Percentiles rank a stretch among this genome's conserved stretches.
These are phyloP conservation scores for Aegilops speltoides DNA, from an alignment of 176 grass and related monocot species.

Conservation along the genomic window DNA sequence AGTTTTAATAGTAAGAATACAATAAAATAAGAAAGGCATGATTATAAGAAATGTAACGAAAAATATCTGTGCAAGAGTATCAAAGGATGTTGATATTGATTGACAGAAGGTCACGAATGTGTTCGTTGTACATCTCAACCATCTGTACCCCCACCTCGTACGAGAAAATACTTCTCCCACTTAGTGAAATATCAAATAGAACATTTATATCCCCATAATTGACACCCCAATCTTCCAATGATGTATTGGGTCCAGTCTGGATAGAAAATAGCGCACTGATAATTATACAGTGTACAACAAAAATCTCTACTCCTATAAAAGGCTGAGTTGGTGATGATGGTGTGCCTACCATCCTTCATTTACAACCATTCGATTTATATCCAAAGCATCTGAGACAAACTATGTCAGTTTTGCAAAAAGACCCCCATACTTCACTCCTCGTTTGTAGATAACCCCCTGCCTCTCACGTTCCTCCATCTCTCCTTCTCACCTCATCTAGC, in stretches of 20 bases:
- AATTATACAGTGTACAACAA: constrained; percentile 3
- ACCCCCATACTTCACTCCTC: too few relatives aligned
- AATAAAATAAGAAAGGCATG: neutral
- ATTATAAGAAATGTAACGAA: neutral
- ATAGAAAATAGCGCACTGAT: neutral
- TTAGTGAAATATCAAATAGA: constrained; percentile 79
- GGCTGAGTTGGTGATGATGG: too few relatives aligned
- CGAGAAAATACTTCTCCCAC: constrained; percentile 68
- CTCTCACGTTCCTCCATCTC: too few relatives aligned
- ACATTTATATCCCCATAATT: constrained; percentile 90
- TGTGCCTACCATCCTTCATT: too few relatives aligned
- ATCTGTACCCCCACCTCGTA: constrained; percentile 91
- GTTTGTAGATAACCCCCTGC: too few relatives aligned
- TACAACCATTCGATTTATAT: too few relatives aligned
- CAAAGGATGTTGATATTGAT: constrained; percentile 66
- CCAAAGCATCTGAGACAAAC: too few relatives aligned
- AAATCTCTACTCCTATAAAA: neutral
- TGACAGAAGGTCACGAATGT: constrained; percentile 88
- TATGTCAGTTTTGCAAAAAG: too few relatives aligned
- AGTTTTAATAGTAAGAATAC: too few relatives aligned
- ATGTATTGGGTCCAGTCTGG: constrained; percentile 77
- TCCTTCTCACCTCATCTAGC: too few relatives aligned
- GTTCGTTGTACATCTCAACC: constrained; percentile 98
- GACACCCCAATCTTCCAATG: constrained; percentile 79
- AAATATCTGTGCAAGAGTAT: neutral